Percentiles rank a stretch among this genome's conserved stretches.
Evolutionary conservation across 2,329 filamentous ascomycete genomes (phyloP).

Genomic region (Aureobasidium zeae): DNA sequence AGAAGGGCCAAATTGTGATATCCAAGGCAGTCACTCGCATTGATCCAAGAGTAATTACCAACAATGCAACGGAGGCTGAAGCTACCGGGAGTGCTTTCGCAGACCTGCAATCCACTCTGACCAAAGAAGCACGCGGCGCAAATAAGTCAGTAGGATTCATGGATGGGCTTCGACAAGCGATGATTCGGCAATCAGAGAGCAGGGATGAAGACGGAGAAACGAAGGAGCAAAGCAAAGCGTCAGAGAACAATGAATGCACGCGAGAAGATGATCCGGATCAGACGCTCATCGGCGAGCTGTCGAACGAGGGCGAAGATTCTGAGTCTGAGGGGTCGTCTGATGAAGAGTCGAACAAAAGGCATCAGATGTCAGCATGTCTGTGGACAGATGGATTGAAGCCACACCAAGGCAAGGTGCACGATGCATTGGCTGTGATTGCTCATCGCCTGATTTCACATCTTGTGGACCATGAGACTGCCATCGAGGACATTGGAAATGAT

Average conservation of each 20-base stretch:
- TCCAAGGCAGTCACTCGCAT: too few species aligned
- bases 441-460: conserved; percentile 38
- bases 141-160: neutral
- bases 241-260: conserved; percentile 3
- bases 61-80: too few species aligned
- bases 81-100: too few species aligned
- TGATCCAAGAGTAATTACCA: too few species aligned
- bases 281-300: conserved; percentile 22
- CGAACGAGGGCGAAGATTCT: conserved; percentile 16
- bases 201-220: neutral
- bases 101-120: too few species aligned
- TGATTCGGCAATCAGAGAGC: neutral
- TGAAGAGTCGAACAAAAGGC: conserved; percentile 20
- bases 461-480: conserved; percentile 37
- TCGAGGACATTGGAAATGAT: conserved; percentile 35
- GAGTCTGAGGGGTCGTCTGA: conserved; percentile 13
- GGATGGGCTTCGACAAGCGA: neutral
- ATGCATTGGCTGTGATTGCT: conserved; percentile 32
- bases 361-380: conserved; percentile 26
- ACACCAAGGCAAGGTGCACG: conserved; percentile 32
- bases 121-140: too few species aligned
- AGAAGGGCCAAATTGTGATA: too few species aligned
- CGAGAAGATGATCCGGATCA: conserved; percentile 19
- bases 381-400: conserved; percentile 33
- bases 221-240: neutral